Evolutionary conservation across 2,329 filamentous ascomycete genomes (phyloP), one percentile per base, ranked within the genome.

Genomic region (Grosmannia serpens): DNA sequence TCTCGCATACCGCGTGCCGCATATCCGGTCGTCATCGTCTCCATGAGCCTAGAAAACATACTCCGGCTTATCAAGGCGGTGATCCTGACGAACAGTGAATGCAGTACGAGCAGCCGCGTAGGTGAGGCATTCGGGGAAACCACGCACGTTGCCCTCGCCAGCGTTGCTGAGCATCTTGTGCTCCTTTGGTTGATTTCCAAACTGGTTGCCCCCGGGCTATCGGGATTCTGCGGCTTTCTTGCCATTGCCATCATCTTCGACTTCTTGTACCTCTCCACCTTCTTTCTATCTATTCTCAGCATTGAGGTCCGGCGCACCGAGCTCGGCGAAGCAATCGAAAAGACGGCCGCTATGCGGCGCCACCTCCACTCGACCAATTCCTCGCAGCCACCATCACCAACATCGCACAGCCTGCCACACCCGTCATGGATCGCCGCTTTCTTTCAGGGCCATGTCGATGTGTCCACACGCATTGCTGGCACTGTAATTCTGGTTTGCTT

Each of bases 51-150:
- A 35, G 88, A 91, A 65, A 91, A 91, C 65, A 87, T 89, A 62
- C 87, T 91, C 66, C 79, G 87, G 22, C 74, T 91, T 41, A 89
- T 91, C 69, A 90, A 91, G 66, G 84, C 86, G 8, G 86, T 91
- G 46, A 83, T 91, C 38, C 75, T 85, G 58, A 89, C 86, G 1
- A 84, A 86, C 0, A 76, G 85, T 0, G 83, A 88, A 62, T 80
- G 86, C 68, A 82, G 77, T 60, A 87, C 86, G 4, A 83, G 84
- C 58, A 79, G 78, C 59, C 80, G 88, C 53, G 86, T 92, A 47
- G 85, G 86, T 1, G 80, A 87, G 62, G 88, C 88, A 1, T 82
- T 91, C 62, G 88, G 87, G 13, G 78, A 88, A 64, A 87, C 88
- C 5, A 84, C 85, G 0, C 84, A 87, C 63, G 73, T 89, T 52